Conservation (phyloP, 2,329 filamentous ascomycete species). For the Diplodia seriata region DNA sequence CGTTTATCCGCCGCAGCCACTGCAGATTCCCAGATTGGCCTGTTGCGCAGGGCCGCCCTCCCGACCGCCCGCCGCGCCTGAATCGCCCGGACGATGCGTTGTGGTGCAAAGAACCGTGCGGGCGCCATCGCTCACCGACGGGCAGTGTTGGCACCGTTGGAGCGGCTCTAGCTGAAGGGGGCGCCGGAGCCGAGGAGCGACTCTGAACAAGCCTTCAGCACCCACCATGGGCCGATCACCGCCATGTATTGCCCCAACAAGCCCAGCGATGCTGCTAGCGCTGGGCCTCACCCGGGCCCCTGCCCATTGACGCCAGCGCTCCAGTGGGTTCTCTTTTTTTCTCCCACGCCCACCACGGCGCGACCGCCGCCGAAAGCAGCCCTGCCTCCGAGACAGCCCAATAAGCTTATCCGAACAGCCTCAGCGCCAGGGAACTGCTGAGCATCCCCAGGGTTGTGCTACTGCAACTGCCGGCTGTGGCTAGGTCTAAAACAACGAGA, state of each 20-base stretch:
- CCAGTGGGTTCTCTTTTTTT: constrained; percentile 18
- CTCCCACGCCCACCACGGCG: constrained; percentile 1
- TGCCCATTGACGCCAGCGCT: constrained; percentile 19
- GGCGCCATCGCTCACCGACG: constrained; percentile 9
- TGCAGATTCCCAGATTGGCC: no score
- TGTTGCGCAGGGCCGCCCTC: background rate
- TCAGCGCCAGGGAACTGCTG: background rate
- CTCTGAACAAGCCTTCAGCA: constrained; percentile 24
- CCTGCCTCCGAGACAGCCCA: constrained; percentile 19
- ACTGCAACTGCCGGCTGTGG: constrained; percentile 7
- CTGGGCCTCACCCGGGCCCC: background rate
- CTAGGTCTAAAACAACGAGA: background rate
- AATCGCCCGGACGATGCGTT: background rate
- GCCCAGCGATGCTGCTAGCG: background rate
- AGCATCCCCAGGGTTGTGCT: background rate
- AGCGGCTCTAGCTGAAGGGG: constrained; percentile 24
- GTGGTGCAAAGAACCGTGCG: background rate
- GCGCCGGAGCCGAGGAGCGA: constrained; percentile 11
- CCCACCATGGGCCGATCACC: constrained; percentile 25
- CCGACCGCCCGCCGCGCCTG: constrained; percentile 1
- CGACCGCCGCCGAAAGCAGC: constrained; percentile 10
- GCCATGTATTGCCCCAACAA: constrained; percentile 24
- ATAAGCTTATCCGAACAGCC: constrained; percentile 28
- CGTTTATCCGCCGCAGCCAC: constrained; percentile 4
- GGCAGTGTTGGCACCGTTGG: constrained; percentile 3